Conservation (phyloP, 2,329 filamentous ascomycete species). For the Fonsecaea erecta region DNA sequence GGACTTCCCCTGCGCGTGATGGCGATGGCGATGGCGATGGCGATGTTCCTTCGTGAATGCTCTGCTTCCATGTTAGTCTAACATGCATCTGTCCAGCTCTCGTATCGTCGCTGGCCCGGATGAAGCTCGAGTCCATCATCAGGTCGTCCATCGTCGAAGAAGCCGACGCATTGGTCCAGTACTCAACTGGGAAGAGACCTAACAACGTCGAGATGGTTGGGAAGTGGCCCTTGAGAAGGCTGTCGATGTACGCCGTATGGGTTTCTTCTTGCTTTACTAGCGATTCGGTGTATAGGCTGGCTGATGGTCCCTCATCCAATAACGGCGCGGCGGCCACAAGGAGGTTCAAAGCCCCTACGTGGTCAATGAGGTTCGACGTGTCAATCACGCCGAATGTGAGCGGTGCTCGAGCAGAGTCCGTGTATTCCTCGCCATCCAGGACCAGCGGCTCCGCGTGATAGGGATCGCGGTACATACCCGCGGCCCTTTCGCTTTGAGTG, state of each 20-base stretch:
- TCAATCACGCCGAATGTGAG: constrained; percentile 62
- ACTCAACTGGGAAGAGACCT: constrained; percentile 56
- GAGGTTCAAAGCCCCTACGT: constrained; percentile 53
- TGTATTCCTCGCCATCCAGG: constrained; percentile 53
- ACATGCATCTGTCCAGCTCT: constrained; percentile 37
- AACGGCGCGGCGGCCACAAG: constrained; percentile 55
- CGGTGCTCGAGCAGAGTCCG: constrained; percentile 44
- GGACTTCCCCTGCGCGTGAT: constrained; percentile 3
- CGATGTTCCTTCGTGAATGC: not conserved
- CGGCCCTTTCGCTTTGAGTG: constrained; percentile 40
- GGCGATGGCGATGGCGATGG: not conserved
- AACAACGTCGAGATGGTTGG: constrained; percentile 56
- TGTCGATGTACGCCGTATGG: constrained; percentile 44
- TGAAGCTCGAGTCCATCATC: constrained; percentile 4
- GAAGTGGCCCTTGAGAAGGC: constrained; percentile 55
- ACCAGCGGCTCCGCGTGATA: constrained; percentile 48
- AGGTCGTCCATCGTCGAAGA: constrained; percentile 12
- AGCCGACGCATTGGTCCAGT: constrained; percentile 52
- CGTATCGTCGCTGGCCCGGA: constrained; percentile 11
- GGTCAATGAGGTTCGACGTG: constrained; percentile 56
- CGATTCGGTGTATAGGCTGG: constrained; percentile 57
- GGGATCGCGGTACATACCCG: constrained; percentile 52
- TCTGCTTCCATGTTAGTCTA: constrained; percentile 32
- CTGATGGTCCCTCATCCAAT: constrained; percentile 50
- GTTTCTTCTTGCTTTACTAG: constrained; percentile 45